A percentile compares a stretch with the other conserved stretches of the same genome.
Evolutionary conservation across 2,329 filamentous ascomycete species (phyloP).

Genomic region (Monosporascus sp.): DNA sequence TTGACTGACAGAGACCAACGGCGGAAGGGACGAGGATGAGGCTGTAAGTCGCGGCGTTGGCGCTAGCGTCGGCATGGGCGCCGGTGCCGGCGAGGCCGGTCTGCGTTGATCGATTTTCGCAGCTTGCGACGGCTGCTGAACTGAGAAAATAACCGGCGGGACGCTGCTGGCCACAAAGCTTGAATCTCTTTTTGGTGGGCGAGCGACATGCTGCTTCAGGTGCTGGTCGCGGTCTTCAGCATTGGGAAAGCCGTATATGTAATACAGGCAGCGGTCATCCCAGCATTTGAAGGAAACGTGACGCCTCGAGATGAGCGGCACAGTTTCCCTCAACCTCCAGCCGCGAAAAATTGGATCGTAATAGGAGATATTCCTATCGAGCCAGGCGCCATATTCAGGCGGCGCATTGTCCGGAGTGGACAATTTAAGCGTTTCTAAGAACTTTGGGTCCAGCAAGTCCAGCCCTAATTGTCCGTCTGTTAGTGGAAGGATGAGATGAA

Average conservation of each 20-base stretch:
- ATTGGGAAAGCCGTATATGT: slow-evolving; percentile 52
- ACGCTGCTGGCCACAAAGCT: slow-evolving; percentile 35
- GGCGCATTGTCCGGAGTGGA: slow-evolving; percentile 35
- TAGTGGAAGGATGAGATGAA: slow-evolving; percentile 1
- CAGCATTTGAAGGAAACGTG: slow-evolving; percentile 48
- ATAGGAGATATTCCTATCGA: slow-evolving; percentile 44
- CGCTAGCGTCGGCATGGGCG: not conserved
- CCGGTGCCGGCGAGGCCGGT: slow-evolving; percentile 28
- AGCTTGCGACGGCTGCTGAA: slow-evolving; percentile 24
- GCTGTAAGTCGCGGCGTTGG: slow-evolving; percentile 35
- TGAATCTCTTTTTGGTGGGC: slow-evolving; percentile 37
- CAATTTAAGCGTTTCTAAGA: slow-evolving; percentile 33
- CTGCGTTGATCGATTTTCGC: slow-evolving; percentile 28
- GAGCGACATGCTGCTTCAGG: slow-evolving; percentile 36
- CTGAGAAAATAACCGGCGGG: slow-evolving; percentile 30
- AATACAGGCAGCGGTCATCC: slow-evolving; percentile 50
- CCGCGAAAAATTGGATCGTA: slow-evolving; percentile 43
- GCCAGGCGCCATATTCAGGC: slow-evolving; percentile 44
- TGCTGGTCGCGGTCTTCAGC: slow-evolving; percentile 48
- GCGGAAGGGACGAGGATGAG: slow-evolving; percentile 27
- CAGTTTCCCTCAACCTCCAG: slow-evolving; percentile 32
- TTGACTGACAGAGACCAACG: slow-evolving; percentile 27
- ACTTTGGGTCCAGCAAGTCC: slow-evolving; percentile 35
- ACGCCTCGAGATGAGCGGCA: slow-evolving; percentile 29
- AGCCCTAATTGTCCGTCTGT: slow-evolving; percentile 28